Base-by-base conservation (phyloP, 257 asterid genomes). In the Fraxinus americana region DNA sequence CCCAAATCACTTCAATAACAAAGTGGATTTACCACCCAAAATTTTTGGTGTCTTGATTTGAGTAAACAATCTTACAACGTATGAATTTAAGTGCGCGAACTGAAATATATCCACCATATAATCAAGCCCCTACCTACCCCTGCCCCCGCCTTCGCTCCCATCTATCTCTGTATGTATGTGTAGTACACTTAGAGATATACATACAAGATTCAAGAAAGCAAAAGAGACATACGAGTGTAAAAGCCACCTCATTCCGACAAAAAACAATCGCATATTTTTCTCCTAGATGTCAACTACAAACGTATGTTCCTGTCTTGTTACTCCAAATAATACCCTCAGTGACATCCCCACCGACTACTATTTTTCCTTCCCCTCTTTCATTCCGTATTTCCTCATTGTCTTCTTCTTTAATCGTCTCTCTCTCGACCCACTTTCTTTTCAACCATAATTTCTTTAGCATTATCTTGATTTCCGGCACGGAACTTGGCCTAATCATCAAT, bases 191-290 rank as follows among this genome's bases (percentile, higher is more conserved):
- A 70, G 14, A 71, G 30, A 75, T 25, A 78, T 48, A 61, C 16
- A 50, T 50, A 65, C 76, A 79, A 35, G 72, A 78, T 75, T 45
- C 77, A 13, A 41, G 78, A 81, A 21, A 14, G 57, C 57, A 43
- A 43, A 41, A 12, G 16, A 78, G 75, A 35, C 69, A 54, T 77
- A 75, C 83, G 30, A 50, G 32, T 29, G 73, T 67, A 72, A 82
- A 65, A 77, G 74, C 85, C 75, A 34, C 70, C 72, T 65, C 75
- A 79, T 73, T 73, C 84, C 72, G 67, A 82, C 80, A 70, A 57
- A 57, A 57, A 70, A 36, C 61, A 30, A 57, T 63, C 61, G 36
- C 29, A 63, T 67, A n/a, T 59, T 6, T 59, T 41, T 73, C 70
- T 72, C 76, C 78, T 41, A 57, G 21, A 5, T 77, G 30, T 52